A percentile compares a stretch with the other conserved stretches of the same genome.
Evolutionary conservation across 164 flowering plant species (phyloP).

Genomic region (Vitis cinerea): DNA sequence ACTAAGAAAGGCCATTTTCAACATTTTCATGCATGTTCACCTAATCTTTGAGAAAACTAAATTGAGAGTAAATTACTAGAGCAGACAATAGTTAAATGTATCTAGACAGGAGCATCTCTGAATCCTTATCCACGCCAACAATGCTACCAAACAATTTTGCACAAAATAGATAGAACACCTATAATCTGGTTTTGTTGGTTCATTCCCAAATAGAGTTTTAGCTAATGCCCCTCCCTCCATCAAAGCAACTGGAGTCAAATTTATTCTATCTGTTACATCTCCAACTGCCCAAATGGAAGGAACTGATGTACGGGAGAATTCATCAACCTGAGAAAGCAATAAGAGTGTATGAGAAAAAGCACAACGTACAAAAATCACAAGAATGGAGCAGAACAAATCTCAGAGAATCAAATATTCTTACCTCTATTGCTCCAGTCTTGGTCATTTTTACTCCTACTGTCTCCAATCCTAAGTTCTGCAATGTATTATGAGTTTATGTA

Average conservation of each 20-base stretch:
- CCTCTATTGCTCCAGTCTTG: conserved; percentile 91
- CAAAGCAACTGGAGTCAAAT: conserved; percentile 98
- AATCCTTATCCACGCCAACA: neutral
- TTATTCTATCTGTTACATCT: conserved; percentile 90
- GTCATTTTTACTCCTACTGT: conserved; percentile 69
- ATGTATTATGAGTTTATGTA: neutral
- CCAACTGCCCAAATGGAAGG: conserved; percentile 99
- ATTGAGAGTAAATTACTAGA: too few species aligned
- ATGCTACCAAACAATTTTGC: neutral
- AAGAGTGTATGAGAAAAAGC: neutral
- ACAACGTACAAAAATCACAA: neutral
- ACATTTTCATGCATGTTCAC: too few species aligned
- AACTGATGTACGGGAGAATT: conserved; percentile 83
- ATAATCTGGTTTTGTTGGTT: conserved; percentile 79
- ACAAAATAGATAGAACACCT: conserved; percentile 35
- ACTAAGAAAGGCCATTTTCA: too few species aligned
- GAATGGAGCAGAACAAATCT: neutral
- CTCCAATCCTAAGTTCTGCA: conserved; percentile 88
- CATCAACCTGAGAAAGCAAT: conserved; percentile 68
- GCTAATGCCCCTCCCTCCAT: conserved; percentile 97
- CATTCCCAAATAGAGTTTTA: conserved; percentile 81
- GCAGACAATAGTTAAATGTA: neutral
- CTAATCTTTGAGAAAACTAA: too few species aligned
- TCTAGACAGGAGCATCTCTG: too few species aligned
- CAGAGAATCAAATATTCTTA: conserved; percentile 15